phyloP scores from a whole-genome alignment of 495 filamentous ascomycete species.

The Apodospora peruviana region DNA sequence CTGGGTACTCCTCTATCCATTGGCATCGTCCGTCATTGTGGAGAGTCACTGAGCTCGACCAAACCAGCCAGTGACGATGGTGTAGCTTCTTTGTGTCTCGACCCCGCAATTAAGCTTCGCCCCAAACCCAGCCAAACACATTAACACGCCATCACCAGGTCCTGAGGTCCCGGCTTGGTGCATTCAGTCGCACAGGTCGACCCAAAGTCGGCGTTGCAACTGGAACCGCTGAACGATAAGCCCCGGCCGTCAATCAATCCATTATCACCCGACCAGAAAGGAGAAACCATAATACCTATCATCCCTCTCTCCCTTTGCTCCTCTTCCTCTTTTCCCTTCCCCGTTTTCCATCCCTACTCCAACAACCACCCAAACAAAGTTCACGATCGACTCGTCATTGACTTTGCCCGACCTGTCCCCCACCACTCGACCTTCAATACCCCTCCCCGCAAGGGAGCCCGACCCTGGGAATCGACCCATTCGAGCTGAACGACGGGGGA shows the following conservation, averaged over 20 bases:
- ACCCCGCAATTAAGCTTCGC: conserved; percentile 30
- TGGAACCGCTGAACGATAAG: conserved; percentile 14
- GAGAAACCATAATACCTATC: conserved; percentile 5
- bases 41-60: conserved; percentile 8
- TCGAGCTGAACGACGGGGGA: conserved; percentile 7
- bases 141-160: conserved; percentile 16
- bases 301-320: conserved; percentile 1
- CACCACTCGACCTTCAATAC: not conserved
- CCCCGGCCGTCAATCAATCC: conserved; percentile 5
- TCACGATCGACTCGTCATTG: not conserved
- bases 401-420: not conserved
- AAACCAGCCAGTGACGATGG: conserved; percentile 19
- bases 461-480: not conserved
- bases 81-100: conserved; percentile 23
- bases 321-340: not conserved
- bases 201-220: too few relatives aligned
- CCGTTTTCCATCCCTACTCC: conserved; percentile 1
- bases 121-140: conserved; percentile 11
- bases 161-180: not conserved
- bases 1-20: too few relatives aligned
- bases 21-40: conserved; percentile 15
- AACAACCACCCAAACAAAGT: not conserved
- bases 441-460: not conserved
- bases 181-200: conserved; percentile 13
- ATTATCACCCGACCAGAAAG: conserved; percentile 16